These are phyloP conservation scores for Paralagenidium karlingii DNA, from an alignment of 352 stramenopile genomes.

Conservation along the genomic window DNA sequence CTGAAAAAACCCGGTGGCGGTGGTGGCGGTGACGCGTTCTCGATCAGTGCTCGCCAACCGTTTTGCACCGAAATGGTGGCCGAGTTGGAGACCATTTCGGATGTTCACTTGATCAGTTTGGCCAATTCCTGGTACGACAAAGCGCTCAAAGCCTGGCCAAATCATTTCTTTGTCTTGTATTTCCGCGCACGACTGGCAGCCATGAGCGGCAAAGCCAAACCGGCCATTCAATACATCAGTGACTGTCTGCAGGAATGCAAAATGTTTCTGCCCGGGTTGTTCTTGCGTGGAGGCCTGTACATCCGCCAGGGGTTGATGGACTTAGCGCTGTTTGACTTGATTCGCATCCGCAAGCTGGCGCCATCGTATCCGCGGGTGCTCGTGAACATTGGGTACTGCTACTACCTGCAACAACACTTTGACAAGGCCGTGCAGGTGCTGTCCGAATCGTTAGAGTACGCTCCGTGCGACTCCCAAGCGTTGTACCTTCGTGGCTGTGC, in stretches of 20 bases:
- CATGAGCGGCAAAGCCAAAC: slow-evolving; percentile 16
- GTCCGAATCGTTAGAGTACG: slow-evolving; percentile 20
- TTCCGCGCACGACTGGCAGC: slow-evolving; percentile 28
- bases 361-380: slow-evolving; percentile 28
- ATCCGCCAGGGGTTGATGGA: slow-evolving; percentile 30
- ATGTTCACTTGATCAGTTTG: slow-evolving; percentile 14
- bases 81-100: too few species aligned
- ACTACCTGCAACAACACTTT: slow-evolving; percentile 23
- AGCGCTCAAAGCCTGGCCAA: slow-evolving; percentile 11
- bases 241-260: slow-evolving; percentile 17
- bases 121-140: slow-evolving; percentile 20
- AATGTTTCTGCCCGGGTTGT: slow-evolving; percentile 34
- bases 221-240: slow-evolving; percentile 15
- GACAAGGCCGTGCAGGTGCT: slow-evolving; percentile 26
- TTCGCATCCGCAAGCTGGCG: slow-evolving; percentile 27
- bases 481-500: slow-evolving; percentile 34
- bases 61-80: too few species aligned
- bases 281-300: slow-evolving; percentile 38
- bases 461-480: slow-evolving; percentile 9
- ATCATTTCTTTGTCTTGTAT: slow-evolving; percentile 30
- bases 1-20: too few species aligned
- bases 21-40: too few species aligned
- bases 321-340: slow-evolving; percentile 37
- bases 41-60: too few species aligned
- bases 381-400: slow-evolving; percentile 38